Base-by-base conservation (phyloP, 2,329 filamentous ascomycete species). In the Claviceps citrina region DNA sequence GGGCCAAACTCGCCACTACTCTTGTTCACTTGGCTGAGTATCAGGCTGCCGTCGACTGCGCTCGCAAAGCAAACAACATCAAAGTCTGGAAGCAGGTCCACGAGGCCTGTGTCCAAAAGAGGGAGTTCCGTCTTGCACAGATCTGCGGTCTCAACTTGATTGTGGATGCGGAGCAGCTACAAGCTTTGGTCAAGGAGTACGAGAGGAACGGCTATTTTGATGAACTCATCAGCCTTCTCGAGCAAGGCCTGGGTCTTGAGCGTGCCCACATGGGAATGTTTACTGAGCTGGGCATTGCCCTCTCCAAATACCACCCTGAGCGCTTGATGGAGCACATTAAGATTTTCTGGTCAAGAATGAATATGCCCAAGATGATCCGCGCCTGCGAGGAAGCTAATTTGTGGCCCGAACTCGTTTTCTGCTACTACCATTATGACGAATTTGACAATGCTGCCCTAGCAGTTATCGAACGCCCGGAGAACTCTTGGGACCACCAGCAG, bases 31-130 rank as follows among this genome's bases (percentile, higher is more conserved):
- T 98, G 6, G 82, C 80, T 48, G 91, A 98, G 51, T 96, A 98
- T 67, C 93, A 98, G 63, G 85, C 85, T 51, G 91, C 91, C 34
- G 91, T 98, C 31, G 91, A 98, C 60, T 95, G 86, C 55, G 91
- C 93, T 20, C 84, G 91, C 59, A 96, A 98, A 67, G 91, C 91
- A 53, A 98, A 96, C 71, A 96, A 85, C 63, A 87, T 95, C 64
- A 95, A 93, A 69, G 91, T 98, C 39, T 98, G 91, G 91, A 93
- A 91, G 65, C 84, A 98, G 64, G 91, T 98, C 50, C 93, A 96
- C 64, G 82, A 85, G 56, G 91, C 89, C 18, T 98, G 91, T 57
- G 84, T 98, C 49, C 77, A 76, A 46, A 98, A 96, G 77, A 96
- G 94, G 69, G 91, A 98, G 60, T 98, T 98, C 77, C 84, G 89